Base-by-base conservation (phyloP, 2,329 filamentous ascomycete genomes). In the Phyllosticta ampelicida region DNA sequence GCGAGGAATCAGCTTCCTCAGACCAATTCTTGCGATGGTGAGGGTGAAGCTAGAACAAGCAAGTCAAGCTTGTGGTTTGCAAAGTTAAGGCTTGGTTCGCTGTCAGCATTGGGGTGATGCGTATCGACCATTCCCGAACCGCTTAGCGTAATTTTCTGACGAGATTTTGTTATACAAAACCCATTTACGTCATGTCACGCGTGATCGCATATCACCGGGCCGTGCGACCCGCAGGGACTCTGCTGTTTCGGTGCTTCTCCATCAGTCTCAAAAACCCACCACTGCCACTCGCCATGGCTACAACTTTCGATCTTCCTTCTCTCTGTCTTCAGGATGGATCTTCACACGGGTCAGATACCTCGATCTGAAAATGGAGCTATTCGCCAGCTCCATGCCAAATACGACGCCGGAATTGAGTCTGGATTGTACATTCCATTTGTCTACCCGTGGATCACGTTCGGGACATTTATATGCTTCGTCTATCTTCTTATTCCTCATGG, bases 401-500 rank as follows among this genome's bases (percentile, higher is more conserved):
- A 77, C 63, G 70, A 74, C 30, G 58, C 62, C 16, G 63, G 69
- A 13, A 69, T 78, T 53, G 62, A 66, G 19, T 67, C 73, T 20
- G 74, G 74, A 23, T 62, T 72, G 53, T 73, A 68, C 20, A 61
- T 70, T 36, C 75, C 75, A 3, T 75, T 77, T 60, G 59, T 75
- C 1, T 78, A 76, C 59, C 77, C 77, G 0, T 76, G 70, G 66
- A 70, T 67, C 9, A 65, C 67, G 0, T 50, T 74, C 2, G 75
- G 74, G 13, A 69, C 71, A 1, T 63, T 69, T 3, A 48, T 75
- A 0, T 69, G 79, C 6, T 65, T 82, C n/a, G 56, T 75, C 10
- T 80, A 79, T 58, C 71, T 83, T 16, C 67, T 80, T 6, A 69
- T 82, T 55, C 77, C 79, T n/a, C 74, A 77, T 60, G 70, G 70